phyloP scores from a whole-genome alignment of 1,284 basidiomycete genomes.

The Termitomyces sp. region DNA sequence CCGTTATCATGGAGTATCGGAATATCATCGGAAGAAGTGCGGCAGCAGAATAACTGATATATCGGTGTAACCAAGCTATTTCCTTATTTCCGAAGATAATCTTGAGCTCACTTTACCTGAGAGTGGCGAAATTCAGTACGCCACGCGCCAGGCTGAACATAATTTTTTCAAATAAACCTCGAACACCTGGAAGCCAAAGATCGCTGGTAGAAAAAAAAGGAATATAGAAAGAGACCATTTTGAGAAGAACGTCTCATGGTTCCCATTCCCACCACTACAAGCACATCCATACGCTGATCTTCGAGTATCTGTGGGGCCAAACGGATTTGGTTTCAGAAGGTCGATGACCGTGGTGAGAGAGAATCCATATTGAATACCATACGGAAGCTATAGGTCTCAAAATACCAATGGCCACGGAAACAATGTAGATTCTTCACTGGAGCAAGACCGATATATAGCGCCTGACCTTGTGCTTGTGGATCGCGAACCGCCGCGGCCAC shows the following conservation, averaged over 20 bases:
- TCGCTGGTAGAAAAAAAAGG: not conserved
- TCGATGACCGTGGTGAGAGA: not conserved
- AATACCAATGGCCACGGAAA: not conserved
- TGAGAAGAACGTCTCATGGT: not conserved
- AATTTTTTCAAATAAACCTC: not conserved
- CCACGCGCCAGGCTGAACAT: not conserved
- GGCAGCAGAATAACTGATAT: not conserved
- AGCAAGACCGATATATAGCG: not conserved
- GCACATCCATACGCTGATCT: not conserved
- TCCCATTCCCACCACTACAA: not conserved
- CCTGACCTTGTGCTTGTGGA: not conserved
- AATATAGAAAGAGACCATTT: not conserved
- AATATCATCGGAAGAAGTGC: constrained; percentile 7
- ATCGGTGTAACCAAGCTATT: not conserved
- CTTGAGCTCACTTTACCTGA: not conserved
- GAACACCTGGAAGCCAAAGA: not conserved
- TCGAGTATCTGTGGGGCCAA: not conserved
- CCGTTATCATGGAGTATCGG: not conserved
- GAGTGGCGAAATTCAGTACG: not conserved
- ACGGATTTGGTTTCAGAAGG: not conserved
- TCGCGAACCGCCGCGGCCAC: not conserved
- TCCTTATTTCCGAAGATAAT: not conserved
- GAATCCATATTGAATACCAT: not conserved
- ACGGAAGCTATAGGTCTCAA: not conserved
- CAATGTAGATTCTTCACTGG: not conserved